Evolutionary conservation across 495 filamentous ascomycete species (phyloP).

Genomic region (Neurospora cerealis): DNA sequence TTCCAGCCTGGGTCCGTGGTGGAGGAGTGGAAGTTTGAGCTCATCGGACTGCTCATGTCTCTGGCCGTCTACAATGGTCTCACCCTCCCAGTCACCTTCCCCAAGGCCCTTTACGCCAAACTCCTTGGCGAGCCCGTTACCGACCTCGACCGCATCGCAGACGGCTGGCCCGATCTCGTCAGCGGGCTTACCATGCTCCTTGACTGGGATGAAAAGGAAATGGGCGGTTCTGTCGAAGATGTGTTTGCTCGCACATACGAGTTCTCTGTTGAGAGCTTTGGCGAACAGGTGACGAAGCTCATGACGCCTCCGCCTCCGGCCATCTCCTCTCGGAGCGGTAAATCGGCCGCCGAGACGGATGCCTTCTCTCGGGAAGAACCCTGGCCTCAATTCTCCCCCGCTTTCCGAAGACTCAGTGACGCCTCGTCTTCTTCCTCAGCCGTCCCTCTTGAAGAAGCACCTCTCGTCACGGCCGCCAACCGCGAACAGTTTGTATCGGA

Average conservation of each 20-base stretch:
- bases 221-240: constrained; percentile 60
- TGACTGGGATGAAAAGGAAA: constrained; percentile 57
- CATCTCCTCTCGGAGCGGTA: not conserved
- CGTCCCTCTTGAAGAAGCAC: constrained; percentile 31
- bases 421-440: constrained; percentile 11
- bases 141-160: constrained; percentile 61
- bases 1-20: constrained; percentile 74
- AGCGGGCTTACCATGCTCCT: constrained; percentile 61
- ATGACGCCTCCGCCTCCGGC: constrained; percentile 25
- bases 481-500: constrained; percentile 71
- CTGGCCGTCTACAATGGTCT: constrained; percentile 93
- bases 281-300: constrained; percentile 37
- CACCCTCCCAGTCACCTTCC: constrained; percentile 81
- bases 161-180: constrained; percentile 78
- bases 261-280: constrained; percentile 67
- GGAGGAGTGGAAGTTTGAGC: constrained; percentile 80
- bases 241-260: constrained; percentile 74
- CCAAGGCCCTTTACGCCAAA: constrained; percentile 71
- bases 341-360: not conserved
- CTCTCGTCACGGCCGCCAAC: constrained; percentile 65
- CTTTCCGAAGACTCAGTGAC: not conserved
- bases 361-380: constrained; percentile 1
- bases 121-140: constrained; percentile 57
- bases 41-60: constrained; percentile 76
- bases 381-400: constrained; percentile 33